These are phyloP conservation scores for Lecanicillium sp. DNA, from an alignment of 2,329 filamentous ascomycete genomes.

Conservation along the genomic window DNA sequence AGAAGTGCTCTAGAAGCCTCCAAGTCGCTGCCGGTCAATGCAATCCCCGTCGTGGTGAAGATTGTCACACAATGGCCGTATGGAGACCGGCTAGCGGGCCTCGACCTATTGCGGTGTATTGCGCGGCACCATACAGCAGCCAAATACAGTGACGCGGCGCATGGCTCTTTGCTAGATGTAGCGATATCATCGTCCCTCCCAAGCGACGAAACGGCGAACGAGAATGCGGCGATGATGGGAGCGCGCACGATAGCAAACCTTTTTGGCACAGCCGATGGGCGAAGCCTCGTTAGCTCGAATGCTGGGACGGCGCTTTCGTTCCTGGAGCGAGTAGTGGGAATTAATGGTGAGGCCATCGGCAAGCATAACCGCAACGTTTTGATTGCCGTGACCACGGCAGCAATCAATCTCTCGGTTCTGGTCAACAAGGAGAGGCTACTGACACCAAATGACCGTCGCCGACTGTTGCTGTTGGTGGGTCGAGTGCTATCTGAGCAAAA, in stretches of 20 bases:
- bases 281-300: constrained; percentile 52
- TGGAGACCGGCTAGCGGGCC: constrained; percentile 68
- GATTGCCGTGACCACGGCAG: constrained; percentile 72
- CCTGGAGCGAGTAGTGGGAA: constrained; percentile 53
- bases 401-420: constrained; percentile 78
- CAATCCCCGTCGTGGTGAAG: constrained; percentile 59
- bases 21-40: constrained; percentile 38
- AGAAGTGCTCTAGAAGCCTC: constrained; percentile 55
- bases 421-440: constrained; percentile 39
- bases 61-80: constrained; percentile 74
- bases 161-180: constrained; percentile 52
- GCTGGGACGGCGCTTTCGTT: constrained; percentile 51
- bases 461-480: constrained; percentile 52
- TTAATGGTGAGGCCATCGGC: constrained; percentile 39
- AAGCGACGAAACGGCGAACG: constrained; percentile 46
- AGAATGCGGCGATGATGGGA: constrained; percentile 84
- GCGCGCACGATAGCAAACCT: constrained; percentile 76
- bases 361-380: constrained; percentile 67
- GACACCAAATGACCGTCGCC: constrained; percentile 21
- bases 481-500: constrained; percentile 56
- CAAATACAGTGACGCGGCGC: constrained; percentile 42
- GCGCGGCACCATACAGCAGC: constrained; percentile 62
- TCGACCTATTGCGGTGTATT: constrained; percentile 82
- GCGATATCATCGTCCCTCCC: constrained; percentile 31
- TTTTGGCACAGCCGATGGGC: constrained; percentile 67